phyloP scores from a whole-genome alignment of 768 basidiomycete genomes.

The Calocybe indica region DNA sequence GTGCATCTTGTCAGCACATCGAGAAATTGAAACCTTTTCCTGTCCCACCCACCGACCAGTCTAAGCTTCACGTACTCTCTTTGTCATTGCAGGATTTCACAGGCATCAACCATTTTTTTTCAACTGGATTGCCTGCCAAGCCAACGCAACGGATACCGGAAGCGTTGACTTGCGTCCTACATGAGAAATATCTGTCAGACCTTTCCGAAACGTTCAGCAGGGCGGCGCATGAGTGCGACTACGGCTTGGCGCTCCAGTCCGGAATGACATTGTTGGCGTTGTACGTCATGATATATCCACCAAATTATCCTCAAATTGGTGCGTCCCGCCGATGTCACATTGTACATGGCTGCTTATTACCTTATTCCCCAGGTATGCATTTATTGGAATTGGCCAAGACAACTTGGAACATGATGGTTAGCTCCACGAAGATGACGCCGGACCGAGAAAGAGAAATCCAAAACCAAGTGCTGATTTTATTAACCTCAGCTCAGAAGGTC shows the following conservation, averaged over 20 bases:
- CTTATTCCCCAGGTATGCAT: slow-evolving; percentile 54
- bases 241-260: slow-evolving; percentile 40
- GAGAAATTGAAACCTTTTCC: slow-evolving; percentile 29
- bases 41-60: slow-evolving; percentile 27
- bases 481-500: slow-evolving; percentile 34
- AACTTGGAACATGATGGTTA: slow-evolving; percentile 59
- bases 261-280: slow-evolving; percentile 59
- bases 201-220: slow-evolving; percentile 62
- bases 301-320: slow-evolving; percentile 82
- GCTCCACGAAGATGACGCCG: slow-evolving; percentile 15
- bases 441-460: slow-evolving; percentile 16
- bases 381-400: slow-evolving; percentile 73
- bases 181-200: slow-evolving; percentile 50
- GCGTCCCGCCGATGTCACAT: slow-evolving; percentile 11
- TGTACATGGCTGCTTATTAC: not conserved
- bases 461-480: slow-evolving; percentile 25
- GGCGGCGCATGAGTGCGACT: slow-evolving; percentile 63
- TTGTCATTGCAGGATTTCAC: slow-evolving; percentile 31
- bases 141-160: slow-evolving; percentile 32
- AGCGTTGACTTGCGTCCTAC: slow-evolving; percentile 36
- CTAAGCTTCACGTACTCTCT: slow-evolving; percentile 22
- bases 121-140: slow-evolving; percentile 21
- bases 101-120: slow-evolving; percentile 20
- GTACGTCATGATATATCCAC: slow-evolving; percentile 67
- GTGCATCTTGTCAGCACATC: slow-evolving; percentile 49